Evolutionary conservation across 441 rosid genomes (phyloP), one percentile per base, ranked within the genome.

Genomic region (Lepidium campestre): DNA sequence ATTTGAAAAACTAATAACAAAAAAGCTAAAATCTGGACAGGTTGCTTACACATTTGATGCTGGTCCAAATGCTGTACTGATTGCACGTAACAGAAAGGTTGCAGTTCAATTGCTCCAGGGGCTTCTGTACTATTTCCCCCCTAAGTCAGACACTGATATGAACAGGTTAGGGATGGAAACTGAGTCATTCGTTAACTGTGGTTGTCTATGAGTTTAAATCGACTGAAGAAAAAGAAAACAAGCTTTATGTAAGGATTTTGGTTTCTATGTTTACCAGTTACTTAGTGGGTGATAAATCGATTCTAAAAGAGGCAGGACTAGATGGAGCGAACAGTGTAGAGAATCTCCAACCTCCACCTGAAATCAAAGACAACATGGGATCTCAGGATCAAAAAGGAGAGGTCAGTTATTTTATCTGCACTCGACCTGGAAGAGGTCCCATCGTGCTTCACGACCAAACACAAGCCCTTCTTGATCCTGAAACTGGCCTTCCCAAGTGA

Each of bases 41-140:
- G 93, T 93, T 68, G 94, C 96, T 25, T 93, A 90, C 62, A 88
- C 98, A 23, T 93, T 85, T 61, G 98, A 93, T 64, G 97, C 98
- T 66, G 98, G 97, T 72, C 98, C 98, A 1, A 93, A 90, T 58
- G 96, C 94, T 14, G 97, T 93, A 74, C 75, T 93, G 66, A 85
- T 90, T 49, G 93, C 98, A 72, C 91, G 71, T 14, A 78, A 90
- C 66, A 76, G 90, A 73, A 82, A 85, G 73, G 79, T 84, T 13
- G 97, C 98, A 52, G 67, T 80, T 46, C 81, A 83, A 76, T 79
- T 90, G 77, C 78, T 93, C 65, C 88, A 82, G 75, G 81, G 85
- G 78, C 81, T 93, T 70, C 97, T 93, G 19, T 93, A 80, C 82
- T 79, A 65, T 72, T 93, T 93, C 71, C 98, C 98, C 20, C 98